phyloP scores from a whole-genome alignment of 768 basidiomycete species.

The Chalciporus pseudorubinellus region DNA sequence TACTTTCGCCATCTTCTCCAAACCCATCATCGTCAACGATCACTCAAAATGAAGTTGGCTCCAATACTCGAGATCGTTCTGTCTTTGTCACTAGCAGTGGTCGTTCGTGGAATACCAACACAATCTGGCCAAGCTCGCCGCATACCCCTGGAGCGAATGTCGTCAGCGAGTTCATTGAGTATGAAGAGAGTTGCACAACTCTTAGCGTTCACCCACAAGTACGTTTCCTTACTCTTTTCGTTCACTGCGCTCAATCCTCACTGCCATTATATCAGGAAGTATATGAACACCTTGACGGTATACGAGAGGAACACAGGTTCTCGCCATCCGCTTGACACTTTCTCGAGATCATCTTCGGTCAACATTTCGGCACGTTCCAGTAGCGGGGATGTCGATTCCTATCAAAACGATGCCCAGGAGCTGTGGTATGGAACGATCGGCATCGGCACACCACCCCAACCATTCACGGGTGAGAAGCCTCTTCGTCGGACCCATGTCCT shows the following conservation, averaged over 20 bases:
- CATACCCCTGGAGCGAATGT: conserved; percentile 5
- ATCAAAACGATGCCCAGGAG: conserved; percentile 30
- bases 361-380: conserved; percentile 9
- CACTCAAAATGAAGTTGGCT: conserved; percentile 7
- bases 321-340: conserved; percentile 27
- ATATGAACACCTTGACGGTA: conserved; percentile 38
- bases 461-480: conserved; percentile 34
- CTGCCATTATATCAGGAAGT: conserved; percentile 37
- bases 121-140: conserved; percentile 1
- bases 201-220: conserved; percentile 7
- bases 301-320: conserved; percentile 43
- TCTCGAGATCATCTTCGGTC: background rate
- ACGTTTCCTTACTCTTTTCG: background rate
- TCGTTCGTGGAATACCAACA: conserved; percentile 9
- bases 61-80: conserved; percentile 1
- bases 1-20: background rate
- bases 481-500: background rate
- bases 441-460: conserved; percentile 45
- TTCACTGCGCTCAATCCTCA: background rate
- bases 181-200: background rate
- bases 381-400: conserved; percentile 15
- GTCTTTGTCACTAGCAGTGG: conserved; percentile 1
- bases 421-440: conserved; percentile 42
- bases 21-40: background rate
- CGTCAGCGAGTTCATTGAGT: background rate